These are phyloP conservation scores for Larix kaempferi DNA, from an alignment of 75 land plant genomes.

Conservation along the genomic window DNA sequence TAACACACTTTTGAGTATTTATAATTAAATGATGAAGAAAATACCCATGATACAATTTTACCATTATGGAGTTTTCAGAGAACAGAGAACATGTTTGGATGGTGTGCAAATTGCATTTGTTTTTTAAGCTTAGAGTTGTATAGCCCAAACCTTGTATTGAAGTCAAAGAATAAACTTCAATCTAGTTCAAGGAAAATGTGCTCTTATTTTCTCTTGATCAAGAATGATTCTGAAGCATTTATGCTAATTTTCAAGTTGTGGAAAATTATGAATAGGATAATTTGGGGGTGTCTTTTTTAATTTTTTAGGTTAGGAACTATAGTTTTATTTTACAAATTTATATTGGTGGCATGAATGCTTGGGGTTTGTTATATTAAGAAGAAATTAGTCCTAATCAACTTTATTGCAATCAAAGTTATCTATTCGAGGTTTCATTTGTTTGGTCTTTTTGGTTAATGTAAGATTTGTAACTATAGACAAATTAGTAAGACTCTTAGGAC, in stretches of 20 bases:
- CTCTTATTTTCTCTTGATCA: neutral
- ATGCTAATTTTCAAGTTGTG: neutral
- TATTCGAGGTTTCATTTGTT: constrained; percentile 7
- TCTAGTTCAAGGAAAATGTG: too few species aligned
- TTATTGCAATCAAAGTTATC: constrained; percentile 41
- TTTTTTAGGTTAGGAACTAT: neutral
- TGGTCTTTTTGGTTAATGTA: constrained; percentile 8
- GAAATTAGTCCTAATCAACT: constrained; percentile 60
- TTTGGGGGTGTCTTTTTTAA: neutral
- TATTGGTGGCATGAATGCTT: constrained; percentile 79
- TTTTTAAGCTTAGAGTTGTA: too few species aligned
- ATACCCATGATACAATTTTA: too few species aligned
- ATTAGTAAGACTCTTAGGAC: constrained; percentile 45
- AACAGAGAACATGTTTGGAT: too few species aligned
- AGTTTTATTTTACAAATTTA: too few species aligned
- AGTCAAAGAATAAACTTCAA: too few species aligned
- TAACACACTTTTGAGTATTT: too few species aligned
- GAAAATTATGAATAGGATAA: neutral
- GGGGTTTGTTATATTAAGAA: constrained; percentile 87
- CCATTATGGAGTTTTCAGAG: too few species aligned
- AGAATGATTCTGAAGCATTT: neutral
- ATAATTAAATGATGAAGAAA: too few species aligned
- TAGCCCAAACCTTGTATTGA: too few species aligned
- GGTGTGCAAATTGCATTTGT: too few species aligned
- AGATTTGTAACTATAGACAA: constrained; percentile 87